phyloP scores from a whole-genome alignment of 2,329 filamentous ascomycete species.

The Colletotrichum theobromicola region DNA sequence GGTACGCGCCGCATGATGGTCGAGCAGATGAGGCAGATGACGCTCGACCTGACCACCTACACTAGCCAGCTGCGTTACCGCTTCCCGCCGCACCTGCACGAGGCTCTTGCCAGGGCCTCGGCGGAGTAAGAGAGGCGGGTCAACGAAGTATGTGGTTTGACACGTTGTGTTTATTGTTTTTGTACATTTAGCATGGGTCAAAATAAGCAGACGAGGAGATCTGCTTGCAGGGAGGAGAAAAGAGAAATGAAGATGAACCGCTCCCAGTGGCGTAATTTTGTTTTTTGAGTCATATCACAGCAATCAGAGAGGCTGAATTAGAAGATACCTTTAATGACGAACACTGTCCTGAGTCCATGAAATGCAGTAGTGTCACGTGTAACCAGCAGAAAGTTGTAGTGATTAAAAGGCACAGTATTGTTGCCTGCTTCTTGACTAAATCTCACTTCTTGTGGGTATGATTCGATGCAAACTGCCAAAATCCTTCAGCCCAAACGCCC shows the following conservation, averaged over 20 bases:
- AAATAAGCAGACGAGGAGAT: not conserved
- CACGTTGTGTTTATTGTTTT: not conserved
- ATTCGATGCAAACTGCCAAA: not conserved
- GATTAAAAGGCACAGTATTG: not conserved
- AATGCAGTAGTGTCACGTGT: not conserved
- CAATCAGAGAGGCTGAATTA: not conserved
- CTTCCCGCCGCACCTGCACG: slow-evolving; percentile 85
- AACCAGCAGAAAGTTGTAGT: not conserved
- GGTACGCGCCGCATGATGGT: slow-evolving; percentile 68
- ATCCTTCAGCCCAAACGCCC: not conserved
- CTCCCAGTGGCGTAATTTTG: not conserved
- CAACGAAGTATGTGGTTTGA: not conserved
- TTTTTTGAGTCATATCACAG: slow-evolving; percentile 19
- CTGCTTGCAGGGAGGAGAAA: not conserved
- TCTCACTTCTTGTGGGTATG: not conserved
- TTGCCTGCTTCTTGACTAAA: not conserved
- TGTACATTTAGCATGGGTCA: not conserved
- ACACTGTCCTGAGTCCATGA: not conserved
- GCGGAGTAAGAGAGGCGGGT: slow-evolving; percentile 57
- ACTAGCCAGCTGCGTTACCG: slow-evolving; percentile 92
- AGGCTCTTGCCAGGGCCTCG: slow-evolving; percentile 83
- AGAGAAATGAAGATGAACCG: not conserved
- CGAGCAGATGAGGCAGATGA: slow-evolving; percentile 77
- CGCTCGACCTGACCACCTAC: slow-evolving; percentile 91
- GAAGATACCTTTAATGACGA: not conserved